Evolutionary conservation across 805 yeast genomes (phyloP), one percentile per base, ranked within the genome.

Genomic region (Pichia eremophila): DNA sequence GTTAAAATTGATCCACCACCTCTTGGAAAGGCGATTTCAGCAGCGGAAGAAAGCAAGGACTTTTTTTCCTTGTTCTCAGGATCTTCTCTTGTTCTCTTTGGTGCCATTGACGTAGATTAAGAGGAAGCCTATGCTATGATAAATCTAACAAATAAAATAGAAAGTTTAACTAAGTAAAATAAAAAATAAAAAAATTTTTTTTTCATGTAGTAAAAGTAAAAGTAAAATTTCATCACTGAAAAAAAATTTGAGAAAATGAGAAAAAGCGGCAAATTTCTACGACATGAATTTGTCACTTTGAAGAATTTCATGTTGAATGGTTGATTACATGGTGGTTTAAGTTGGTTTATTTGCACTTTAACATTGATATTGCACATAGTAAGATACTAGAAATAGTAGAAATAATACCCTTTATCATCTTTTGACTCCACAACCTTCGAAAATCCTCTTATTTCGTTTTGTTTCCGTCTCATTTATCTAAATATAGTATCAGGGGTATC

Each of bases 1-100:
- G 95, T 78, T 59, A 93, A 74, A 27, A 80, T 86, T 28, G 91
- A 77, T 12, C 83, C 79, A 44, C 99, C 99, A 57, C 99, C 99
- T 79, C 99, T 85, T 44, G 99, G 99, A 62, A 93, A 93, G 12
- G 84, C 72, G 39, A 73, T 69, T 49, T 81, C 86, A 50, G 64
- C 65, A 14, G 61, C 52, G 25, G 54, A 59, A 9, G 57, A 52
- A 12, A 57, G 55, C 31, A 61, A 53, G 11, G 64, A 55, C 32
- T 54, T 66, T 68, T 43, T 49, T 12, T 47, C 62, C 41, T 59
- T 66, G 2, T 58, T 43, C n/a, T 56, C 60, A 18, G 67, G 59
- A 41, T 71, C 76, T 37, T 72, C 69, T 66, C 78, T 74, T 57
- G 69, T 72, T 68, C 79, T 73, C 58, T 75, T 75, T 34, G 65